phyloP scores from a whole-genome alignment of 2,329 filamentous ascomycete species.

The Claviceps paspali region DNA sequence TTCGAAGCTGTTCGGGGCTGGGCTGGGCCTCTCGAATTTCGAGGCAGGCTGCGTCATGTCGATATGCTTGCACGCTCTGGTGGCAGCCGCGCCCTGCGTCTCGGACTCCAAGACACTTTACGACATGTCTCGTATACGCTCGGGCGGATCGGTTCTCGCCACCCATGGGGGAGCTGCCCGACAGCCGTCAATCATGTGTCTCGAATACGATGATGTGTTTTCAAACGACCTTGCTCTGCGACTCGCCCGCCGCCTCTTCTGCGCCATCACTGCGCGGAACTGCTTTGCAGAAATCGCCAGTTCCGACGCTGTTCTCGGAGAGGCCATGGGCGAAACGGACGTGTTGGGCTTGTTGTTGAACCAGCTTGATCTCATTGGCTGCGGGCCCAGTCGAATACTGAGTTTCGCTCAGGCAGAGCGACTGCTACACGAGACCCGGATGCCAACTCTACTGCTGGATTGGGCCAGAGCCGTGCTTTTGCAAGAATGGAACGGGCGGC shows the following conservation, averaged over 20 bases:
- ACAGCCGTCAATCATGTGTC: constrained; percentile 33
- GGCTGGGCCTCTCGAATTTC: constrained; percentile 19
- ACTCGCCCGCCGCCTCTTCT: constrained; percentile 41
- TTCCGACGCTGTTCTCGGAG: constrained; percentile 20
- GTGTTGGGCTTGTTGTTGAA: constrained; percentile 33
- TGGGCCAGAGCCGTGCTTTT: constrained; percentile 64
- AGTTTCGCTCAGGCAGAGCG: constrained; percentile 35
- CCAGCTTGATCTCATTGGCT: constrained; percentile 37
- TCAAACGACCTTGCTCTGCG: constrained; percentile 44
- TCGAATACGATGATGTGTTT: constrained; percentile 49
- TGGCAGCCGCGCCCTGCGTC: constrained; percentile 40
- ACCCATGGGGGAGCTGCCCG: constrained; percentile 29
- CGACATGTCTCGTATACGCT: constrained; percentile 45
- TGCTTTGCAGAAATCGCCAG: constrained; percentile 31
- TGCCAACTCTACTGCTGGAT: constrained; percentile 45
- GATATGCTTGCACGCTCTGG: constrained; percentile 46
- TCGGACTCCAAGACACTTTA: constrained; percentile 32
- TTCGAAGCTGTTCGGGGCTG: constrained; percentile 4
- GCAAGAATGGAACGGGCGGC: constrained; percentile 65
- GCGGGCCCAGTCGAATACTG: constrained; percentile 28
- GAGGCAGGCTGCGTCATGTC: constrained; percentile 40
- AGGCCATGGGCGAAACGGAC: constrained; percentile 19
- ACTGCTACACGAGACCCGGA: constrained; percentile 39
- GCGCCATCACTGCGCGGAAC: constrained; percentile 38
- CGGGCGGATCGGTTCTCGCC: constrained; percentile 34